Base-by-base conservation (phyloP, 495 filamentous ascomycete species). In the Tuber aestivum region DNA sequence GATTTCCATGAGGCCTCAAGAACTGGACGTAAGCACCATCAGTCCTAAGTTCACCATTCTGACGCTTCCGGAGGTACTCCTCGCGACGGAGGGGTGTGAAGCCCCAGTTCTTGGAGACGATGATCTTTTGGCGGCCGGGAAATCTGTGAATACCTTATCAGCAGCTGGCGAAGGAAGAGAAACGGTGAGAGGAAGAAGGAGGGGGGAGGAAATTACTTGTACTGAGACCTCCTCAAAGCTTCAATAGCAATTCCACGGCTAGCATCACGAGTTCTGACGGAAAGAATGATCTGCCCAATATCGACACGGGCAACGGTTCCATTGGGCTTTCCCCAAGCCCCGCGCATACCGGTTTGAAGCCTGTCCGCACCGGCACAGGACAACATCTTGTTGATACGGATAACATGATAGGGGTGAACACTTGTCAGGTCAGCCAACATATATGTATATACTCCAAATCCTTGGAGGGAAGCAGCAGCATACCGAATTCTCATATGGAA, bases 351-450 rank as follows among this genome's bases (percentile, higher is more conserved):
- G 77, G 95, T 97, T 86, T 98, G 95, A 84, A 98, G 90, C 90
- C 95, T 91, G 97, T 98, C 95, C 91, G 95, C 95, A 87, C 95
- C 95, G 82, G 95, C 95, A 86, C 95, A 97, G 80, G 94, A 97
- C 91, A 98, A 93, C 95, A 98, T 97, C 90, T 98, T 98, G 93
- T 98, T 98, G 93, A 98, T 98, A 86, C 95, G 94, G 89, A 97
- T 89, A 86, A 97, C 94, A 88, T 98, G 94, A 93, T 92, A 97
- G 76, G 95, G 95, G 90, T 97, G 95, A 83, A 93, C 94, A 85
- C 95, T 65, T 65, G n/a, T 80, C 20, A 35, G 20, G n/a, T 79
- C 71, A 79, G 77, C 27, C 56, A 32, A 7, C 4, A 78, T 73
- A 23, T 21, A 37, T 9, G 10, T 4, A 78, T 73, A 23, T 21